Percentiles rank a stretch among this genome's conserved stretches.
phyloP scores from a whole-genome alignment of 371 early-diverging fungal species.

The Mortierella sp. region DNA sequence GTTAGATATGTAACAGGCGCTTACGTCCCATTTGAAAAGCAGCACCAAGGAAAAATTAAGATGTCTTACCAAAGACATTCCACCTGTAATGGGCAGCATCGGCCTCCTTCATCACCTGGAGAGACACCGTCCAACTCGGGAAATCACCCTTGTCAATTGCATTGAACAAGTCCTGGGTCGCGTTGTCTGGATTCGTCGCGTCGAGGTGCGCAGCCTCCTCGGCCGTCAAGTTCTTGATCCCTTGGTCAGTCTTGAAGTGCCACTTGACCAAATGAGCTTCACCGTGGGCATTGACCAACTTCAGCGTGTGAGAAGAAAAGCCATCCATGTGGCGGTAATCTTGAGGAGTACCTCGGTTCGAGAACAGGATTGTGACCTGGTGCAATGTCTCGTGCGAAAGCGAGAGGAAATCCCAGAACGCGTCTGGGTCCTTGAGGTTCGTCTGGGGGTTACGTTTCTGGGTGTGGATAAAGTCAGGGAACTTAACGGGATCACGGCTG shows the following conservation, averaged over 20 bases:
- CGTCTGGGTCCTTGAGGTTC: conserved; percentile 66
- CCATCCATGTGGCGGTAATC: conserved; percentile 86
- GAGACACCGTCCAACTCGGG: conserved; percentile 79
- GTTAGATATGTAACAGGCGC: no score
- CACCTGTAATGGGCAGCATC: conserved; percentile 80
- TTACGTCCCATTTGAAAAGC: background rate
- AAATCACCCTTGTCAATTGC: conserved; percentile 78
- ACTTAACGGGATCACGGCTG: conserved; percentile 83
- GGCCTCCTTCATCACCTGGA: conserved; percentile 81
- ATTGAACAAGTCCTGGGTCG: conserved; percentile 78
- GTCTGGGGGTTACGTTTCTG: conserved; percentile 85
- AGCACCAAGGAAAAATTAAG: no score
- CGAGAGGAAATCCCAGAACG: conserved; percentile 79
- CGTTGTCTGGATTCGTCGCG: conserved; percentile 78
- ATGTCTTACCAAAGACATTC: conserved; percentile 71
- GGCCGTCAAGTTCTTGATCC: conserved; percentile 76
- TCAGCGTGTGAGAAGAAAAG: conserved; percentile 82
- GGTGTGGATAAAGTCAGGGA: conserved; percentile 88
- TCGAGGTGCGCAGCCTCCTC: conserved; percentile 72
- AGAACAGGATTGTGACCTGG: conserved; percentile 83
- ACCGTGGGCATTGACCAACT: conserved; percentile 79
- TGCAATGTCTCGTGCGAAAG: conserved; percentile 84
- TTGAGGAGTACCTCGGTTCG: conserved; percentile 85
- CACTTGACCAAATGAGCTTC: conserved; percentile 83
- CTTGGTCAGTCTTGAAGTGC: conserved; percentile 89